These are phyloP conservation scores for Lepidium didymum DNA, from an alignment of 345 rosid species.

Conservation along the genomic window DNA sequence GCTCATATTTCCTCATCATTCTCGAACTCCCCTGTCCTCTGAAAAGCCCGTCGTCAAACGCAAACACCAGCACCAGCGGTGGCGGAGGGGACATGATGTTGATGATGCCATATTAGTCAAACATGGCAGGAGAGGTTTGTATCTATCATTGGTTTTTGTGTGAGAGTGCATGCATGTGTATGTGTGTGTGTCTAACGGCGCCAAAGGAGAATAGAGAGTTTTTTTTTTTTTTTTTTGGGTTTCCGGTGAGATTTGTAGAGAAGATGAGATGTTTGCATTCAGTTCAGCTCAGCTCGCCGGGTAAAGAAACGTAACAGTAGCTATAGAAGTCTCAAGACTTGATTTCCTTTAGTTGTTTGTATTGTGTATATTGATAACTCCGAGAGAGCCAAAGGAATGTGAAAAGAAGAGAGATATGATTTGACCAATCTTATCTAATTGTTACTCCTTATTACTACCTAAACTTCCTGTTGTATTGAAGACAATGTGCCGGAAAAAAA, in stretches of 20 bases:
- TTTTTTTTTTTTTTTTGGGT: background rate
- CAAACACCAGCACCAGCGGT: slow-evolving; percentile 13
- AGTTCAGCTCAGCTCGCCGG: slow-evolving; percentile 1
- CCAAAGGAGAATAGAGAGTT: slow-evolving; percentile 6
- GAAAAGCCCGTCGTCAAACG: slow-evolving; percentile 17
- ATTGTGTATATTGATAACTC: slow-evolving; percentile 19
- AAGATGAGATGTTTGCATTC: slow-evolving; percentile 8
- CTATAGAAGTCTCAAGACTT: slow-evolving; percentile 5
- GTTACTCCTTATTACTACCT: background rate
- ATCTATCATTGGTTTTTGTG: slow-evolving; percentile 11
- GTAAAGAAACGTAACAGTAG: slow-evolving; percentile 14
- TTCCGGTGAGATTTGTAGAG: slow-evolving; percentile 15
- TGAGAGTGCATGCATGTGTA: background rate
- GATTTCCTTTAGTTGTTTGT: slow-evolving; percentile 8
- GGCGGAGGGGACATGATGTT: slow-evolving; percentile 21
- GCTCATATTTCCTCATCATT: slow-evolving; percentile 66
- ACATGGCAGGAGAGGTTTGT: slow-evolving; percentile 10
- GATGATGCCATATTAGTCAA: slow-evolving; percentile 20
- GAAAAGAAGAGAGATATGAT: slow-evolving; percentile 4
- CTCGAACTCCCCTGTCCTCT: slow-evolving; percentile 58
- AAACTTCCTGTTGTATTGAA: background rate
- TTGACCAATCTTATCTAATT: background rate
- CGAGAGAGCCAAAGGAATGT: slow-evolving; percentile 3
- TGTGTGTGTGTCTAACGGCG: background rate
- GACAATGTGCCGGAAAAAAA: background rate